Base-by-base conservation (phyloP, 73 alveolate species). In the Symbiodinium natans region DNA sequence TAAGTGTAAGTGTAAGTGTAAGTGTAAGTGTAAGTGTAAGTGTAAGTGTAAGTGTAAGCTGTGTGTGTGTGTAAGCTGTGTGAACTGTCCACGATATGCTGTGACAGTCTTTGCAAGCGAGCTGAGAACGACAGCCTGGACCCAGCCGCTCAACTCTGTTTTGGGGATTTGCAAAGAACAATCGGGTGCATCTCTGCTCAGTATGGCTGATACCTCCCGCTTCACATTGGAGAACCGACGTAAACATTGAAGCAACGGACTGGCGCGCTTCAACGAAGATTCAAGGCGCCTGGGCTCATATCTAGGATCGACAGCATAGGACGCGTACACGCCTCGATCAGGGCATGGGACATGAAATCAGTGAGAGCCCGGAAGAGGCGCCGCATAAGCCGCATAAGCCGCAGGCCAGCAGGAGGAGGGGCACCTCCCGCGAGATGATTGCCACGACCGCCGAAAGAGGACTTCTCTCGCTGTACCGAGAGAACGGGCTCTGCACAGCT, bases 171-270 rank as follows among this genome's bases (percentile, higher is more conserved):
- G 77, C 77, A 19, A 63, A 63, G 77, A 15, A 21, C 77, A 27
- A 63, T 27, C 10, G 17, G 29, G 36, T 63, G 77, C 34, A 15
- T 27, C 77, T 63, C 36, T 27, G 34, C 84, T 90, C 97, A 90
- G 87, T 90, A 90, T 27, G 97, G 97, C 77, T 71, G 97, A 71
- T 90, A 90, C 97, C 97, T 90, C 74, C 36, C 74, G 33, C 86
- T 21, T 23, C 59, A 25, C 17, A 34, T 17, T 31, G 43, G 29
- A 8, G 19, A 6, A 10, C 7, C 42, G 7, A 13, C 36, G 46
- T 13, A 6, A 15, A 2, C 39, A 15, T 13, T 27, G 36, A 21
- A 27, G 17, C 33, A 2, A 29, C 31, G 27, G 31, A 56, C 27
- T 29, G 17, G 75, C 27, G 34, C n/a, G 40, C 0, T 17, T 34